Conservation (phyloP, 208 protist species). For the Acanthamoeba divionensis region DNA sequence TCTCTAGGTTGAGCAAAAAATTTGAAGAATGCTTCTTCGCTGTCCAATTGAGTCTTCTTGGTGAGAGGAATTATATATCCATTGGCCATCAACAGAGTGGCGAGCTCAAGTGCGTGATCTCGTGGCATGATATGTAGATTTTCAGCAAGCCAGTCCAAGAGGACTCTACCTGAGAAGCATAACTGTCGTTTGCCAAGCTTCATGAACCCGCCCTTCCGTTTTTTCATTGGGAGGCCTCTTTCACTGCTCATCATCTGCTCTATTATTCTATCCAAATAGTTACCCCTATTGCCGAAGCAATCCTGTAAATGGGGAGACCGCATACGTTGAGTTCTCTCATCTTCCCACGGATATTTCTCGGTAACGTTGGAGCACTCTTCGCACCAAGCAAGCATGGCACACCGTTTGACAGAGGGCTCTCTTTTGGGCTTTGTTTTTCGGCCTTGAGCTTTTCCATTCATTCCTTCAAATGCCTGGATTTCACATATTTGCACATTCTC, state of each 20-base stretch:
- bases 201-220: not conserved
- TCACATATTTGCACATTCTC: too few relatives aligned
- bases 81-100: not conserved
- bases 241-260: constrained; percentile 3
- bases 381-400: not conserved
- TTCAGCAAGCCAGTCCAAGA: constrained; percentile 20
- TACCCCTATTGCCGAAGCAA: too few relatives aligned
- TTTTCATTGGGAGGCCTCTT: not conserved
- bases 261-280: not conserved
- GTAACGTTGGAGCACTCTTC: not conserved
- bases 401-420: too few relatives aligned
- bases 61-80: not conserved
- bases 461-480: too few relatives aligned
- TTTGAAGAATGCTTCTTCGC: not conserved
- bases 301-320: too few relatives aligned
- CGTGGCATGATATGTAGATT: too few relatives aligned
- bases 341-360: not conserved
- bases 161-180: not conserved
- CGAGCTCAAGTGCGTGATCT: too few relatives aligned
- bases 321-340: not conserved
- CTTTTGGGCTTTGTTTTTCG: too few relatives aligned
- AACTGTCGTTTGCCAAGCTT: not conserved
- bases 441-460: too few relatives aligned
- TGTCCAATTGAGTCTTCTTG: not conserved
- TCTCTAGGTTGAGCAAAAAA: not conserved